Evolutionary conservation across 768 basidiomycete genomes (phyloP).

Genomic region (Lactarius deliciosus): DNA sequence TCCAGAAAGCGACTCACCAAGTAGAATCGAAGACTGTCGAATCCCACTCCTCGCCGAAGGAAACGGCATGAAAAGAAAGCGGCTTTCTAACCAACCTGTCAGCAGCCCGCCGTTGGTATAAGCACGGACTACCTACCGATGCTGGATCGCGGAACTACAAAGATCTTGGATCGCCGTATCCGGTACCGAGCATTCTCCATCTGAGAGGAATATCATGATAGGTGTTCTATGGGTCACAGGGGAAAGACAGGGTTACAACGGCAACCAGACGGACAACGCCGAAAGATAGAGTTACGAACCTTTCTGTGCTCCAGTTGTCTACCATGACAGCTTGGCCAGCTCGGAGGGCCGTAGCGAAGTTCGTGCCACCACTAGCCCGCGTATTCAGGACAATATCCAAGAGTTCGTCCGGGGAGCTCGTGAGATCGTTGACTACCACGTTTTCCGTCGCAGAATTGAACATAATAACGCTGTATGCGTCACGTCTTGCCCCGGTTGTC

Average conservation of each 20-base stretch:
- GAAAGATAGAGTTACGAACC: constrained; percentile 37
- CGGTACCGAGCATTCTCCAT: background rate
- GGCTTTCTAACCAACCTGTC: constrained; percentile 42
- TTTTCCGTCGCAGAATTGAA: background rate
- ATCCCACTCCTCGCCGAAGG: constrained; percentile 45
- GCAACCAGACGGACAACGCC: background rate
- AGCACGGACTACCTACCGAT: constrained; percentile 39
- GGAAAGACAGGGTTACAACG: background rate
- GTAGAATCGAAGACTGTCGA: background rate
- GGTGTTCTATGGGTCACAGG: background rate
- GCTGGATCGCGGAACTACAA: constrained; percentile 43
- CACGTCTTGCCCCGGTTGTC: background rate
- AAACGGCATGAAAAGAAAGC: constrained; percentile 57
- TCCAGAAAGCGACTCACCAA: background rate
- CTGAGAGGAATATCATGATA: constrained; percentile 2
- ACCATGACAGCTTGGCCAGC: constrained; percentile 43
- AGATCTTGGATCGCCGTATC: constrained; percentile 44
- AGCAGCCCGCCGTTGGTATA: background rate
- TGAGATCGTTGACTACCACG: background rate
- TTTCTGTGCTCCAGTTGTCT: constrained; percentile 49
- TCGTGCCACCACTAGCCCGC: constrained; percentile 40
- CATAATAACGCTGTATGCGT: background rate
- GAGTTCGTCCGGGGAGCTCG: background rate
- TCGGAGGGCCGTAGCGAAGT: constrained; percentile 44
- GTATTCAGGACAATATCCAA: constrained; percentile 17